Percentiles rank a stretch among this genome's conserved stretches.
Evolutionary conservation across 2,329 filamentous ascomycete species (phyloP).

Genomic region (Paramyrothecium sp.): DNA sequence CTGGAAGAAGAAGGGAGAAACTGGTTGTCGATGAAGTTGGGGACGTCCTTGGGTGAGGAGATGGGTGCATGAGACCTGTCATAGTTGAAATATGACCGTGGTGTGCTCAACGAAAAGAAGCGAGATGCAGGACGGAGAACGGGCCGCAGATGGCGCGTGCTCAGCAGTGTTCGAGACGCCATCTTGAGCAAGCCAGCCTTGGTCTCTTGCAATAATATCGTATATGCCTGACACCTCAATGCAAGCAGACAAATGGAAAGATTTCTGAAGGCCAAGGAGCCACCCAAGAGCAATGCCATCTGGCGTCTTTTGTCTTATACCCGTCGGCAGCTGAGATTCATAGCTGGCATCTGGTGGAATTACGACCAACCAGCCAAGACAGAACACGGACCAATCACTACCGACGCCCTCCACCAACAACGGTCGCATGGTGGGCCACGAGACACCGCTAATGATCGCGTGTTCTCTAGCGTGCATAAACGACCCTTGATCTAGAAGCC

Average conservation of each 20-base stretch:
- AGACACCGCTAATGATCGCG: neutral
- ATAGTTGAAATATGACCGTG: neutral
- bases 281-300: too few species aligned
- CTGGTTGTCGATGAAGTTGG: conserved; percentile 73
- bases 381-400: neutral
- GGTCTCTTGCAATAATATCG: too few species aligned
- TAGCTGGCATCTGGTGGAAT: too few species aligned
- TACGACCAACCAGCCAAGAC: too few species aligned
- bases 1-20: conserved; percentile 64
- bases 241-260: too few species aligned
- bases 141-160: neutral
- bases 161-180: neutral
- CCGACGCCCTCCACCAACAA: neutral
- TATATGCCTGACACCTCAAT: too few species aligned
- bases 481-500: neutral
- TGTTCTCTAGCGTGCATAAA: conserved; percentile 1
- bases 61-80: conserved; percentile 57
- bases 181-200: neutral
- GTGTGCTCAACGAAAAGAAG: neutral
- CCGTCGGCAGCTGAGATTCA: too few species aligned
- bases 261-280: too few species aligned
- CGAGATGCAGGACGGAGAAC: neutral
- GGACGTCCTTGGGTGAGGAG: conserved; percentile 61
- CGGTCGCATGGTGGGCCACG: neutral
- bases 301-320: too few species aligned